Base-by-base conservation (phyloP, 2,329 filamentous ascomycete species). In the Aspergillus sp. region DNA sequence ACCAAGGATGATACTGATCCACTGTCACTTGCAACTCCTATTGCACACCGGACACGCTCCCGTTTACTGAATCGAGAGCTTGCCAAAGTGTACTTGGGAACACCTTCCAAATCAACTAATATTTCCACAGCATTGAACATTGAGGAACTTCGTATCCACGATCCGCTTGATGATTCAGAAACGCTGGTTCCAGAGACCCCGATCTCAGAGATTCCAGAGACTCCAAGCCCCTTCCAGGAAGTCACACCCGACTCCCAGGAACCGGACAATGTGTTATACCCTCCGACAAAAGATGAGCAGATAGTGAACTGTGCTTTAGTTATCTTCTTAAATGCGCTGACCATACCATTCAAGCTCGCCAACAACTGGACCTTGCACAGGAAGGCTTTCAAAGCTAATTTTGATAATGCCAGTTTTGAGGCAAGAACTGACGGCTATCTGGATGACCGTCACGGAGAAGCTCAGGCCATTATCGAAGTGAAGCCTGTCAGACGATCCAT, bases 351-450 rank as follows among this genome's bases (percentile, higher is more conserved):
- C 27, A 21, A 41, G 11, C 39, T 66, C 15, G 10, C 38, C 15
- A 60, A 39, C 32, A 30, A 57, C 5, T 64, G 63, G 64, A 60
- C 62, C 10, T 36, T 60, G 23, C 54, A 62, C 44, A 50, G 62
- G 23, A 62, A 54, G 17, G 50, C 49, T 8, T 67, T 68, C 41
- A 63, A 19, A 2, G 67, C 62, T 11, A 8, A 23, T 0, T 64
- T 68, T 36, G 23, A 25, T 8, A 21, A 39, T 2, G 61, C 62
- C 13, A 41, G 17, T 1, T 68, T 64, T 11, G 58, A 64, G 54
- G 64, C 66, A 19, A 32, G 61, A 6, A 67, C 63, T 3, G 66
- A 69, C 25, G 62, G 64, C 5, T 66, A 66, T 57, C 59, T 68
- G 5, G 53, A 60, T 38, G 63, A 66, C 38, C 13, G 54, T 11